phyloP scores from a whole-genome alignment of 2,329 filamentous ascomycete species.

The Neonectria hederae region DNA sequence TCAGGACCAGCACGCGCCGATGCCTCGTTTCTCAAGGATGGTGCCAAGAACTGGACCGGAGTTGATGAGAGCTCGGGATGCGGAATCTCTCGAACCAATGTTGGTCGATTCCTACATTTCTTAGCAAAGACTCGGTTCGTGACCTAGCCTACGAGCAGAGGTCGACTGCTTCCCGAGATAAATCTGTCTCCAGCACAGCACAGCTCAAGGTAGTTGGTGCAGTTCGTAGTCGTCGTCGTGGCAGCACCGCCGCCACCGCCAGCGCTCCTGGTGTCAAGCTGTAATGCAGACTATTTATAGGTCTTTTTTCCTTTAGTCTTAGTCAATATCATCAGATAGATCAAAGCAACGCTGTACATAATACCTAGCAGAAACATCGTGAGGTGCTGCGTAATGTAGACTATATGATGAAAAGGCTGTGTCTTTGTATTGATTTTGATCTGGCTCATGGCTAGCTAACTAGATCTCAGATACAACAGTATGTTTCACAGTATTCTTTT shows the following conservation, averaged over 20 bases:
- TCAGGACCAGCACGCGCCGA: constrained; percentile 29
- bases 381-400: no score
- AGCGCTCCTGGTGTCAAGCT: constrained; percentile 3
- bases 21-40: constrained; percentile 65
- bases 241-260: background rate
- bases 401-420: no score
- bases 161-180: constrained; percentile 38
- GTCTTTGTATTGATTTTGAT: no score
- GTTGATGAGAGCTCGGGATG: constrained; percentile 63
- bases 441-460: no score
- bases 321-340: no score
- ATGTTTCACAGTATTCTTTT: no score
- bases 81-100: constrained; percentile 39
- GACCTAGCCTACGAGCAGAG: constrained; percentile 40
- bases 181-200: constrained; percentile 33
- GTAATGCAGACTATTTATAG: background rate
- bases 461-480: no score
- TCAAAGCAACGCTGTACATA: no score
- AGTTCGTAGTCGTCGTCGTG: constrained; percentile 39
- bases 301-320: no score
- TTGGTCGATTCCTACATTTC: constrained; percentile 42
- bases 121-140: constrained; percentile 46
- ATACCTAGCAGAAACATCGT: no score
- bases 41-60: constrained; percentile 67
- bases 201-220: constrained; percentile 33